Evolutionary conservation across 108 stramenopile species (phyloP).

Genomic region (Pseudonitzschia multiseries): DNA sequence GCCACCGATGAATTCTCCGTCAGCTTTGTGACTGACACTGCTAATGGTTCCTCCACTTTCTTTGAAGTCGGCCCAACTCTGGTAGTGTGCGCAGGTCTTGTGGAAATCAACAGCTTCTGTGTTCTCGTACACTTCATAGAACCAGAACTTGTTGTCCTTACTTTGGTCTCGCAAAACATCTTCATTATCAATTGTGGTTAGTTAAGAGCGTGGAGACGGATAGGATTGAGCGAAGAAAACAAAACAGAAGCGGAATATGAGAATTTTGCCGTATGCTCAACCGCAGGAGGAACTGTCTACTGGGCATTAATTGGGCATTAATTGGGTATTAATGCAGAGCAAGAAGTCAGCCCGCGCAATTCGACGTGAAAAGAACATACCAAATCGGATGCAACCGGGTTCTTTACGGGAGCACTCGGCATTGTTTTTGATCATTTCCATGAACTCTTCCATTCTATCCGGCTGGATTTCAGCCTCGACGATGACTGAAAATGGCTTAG

Average conservation of each 20-base stretch:
- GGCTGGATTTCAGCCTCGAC: slow-evolving; percentile 81
- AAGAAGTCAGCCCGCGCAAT: background rate
- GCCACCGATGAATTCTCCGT: slow-evolving; percentile 61
- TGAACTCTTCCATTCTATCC: slow-evolving; percentile 79
- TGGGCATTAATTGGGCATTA: too few species aligned
- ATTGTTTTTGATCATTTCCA: slow-evolving; percentile 78
- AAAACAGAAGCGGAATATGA: background rate
- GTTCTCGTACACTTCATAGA: slow-evolving; percentile 84
- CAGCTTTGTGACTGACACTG: slow-evolving; percentile 67
- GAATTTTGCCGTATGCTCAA: background rate
- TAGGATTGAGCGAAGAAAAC: background rate
- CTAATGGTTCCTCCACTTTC: slow-evolving; percentile 72
- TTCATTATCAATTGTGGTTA: slow-evolving; percentile 12
- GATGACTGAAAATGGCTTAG: slow-evolving; percentile 64
- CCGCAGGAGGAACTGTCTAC: background rate
- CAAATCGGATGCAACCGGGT: slow-evolving; percentile 84
- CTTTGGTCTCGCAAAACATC: slow-evolving; percentile 79
- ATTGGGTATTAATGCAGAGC: background rate
- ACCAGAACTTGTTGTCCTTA: slow-evolving; percentile 71
- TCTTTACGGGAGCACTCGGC: slow-evolving; percentile 69
- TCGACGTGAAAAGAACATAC: slow-evolving; percentile 31
- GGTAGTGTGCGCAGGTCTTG: slow-evolving; percentile 81
- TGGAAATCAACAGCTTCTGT: slow-evolving; percentile 72
- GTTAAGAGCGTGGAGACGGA: background rate
- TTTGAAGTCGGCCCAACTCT: slow-evolving; percentile 81